phyloP scores from a whole-genome alignment of 352 stramenopile species.

The Phytophthora gonapodyides region DNA sequence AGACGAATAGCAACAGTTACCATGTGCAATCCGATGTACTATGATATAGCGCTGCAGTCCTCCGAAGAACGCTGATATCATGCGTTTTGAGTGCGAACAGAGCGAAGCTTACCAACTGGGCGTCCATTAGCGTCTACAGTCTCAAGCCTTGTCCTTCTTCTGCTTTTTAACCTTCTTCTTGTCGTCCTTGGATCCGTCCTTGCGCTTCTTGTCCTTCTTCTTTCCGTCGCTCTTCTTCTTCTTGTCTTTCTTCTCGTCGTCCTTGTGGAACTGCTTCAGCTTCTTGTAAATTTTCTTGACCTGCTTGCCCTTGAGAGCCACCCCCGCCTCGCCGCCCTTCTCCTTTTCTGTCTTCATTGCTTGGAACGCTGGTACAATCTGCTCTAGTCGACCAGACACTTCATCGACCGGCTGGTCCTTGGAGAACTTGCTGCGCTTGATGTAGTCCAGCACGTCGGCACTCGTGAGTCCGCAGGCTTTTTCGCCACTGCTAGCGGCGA shows the following conservation, averaged over 20 bases:
- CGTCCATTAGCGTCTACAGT: conserved; percentile 5
- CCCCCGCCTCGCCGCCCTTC: conserved; percentile 41
- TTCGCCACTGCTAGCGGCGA: conserved; percentile 39
- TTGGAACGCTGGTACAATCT: conserved; percentile 43
- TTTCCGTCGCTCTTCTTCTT: conserved; percentile 71
- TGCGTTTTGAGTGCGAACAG: not conserved
- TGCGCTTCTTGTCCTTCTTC: conserved; percentile 76
- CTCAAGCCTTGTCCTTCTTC: conserved; percentile 49
- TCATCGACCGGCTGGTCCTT: conserved; percentile 51
- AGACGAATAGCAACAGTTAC: conserved; percentile 26
- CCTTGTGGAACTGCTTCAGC: conserved; percentile 82
- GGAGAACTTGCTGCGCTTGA: conserved; percentile 73
- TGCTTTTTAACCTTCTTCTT: conserved; percentile 62
- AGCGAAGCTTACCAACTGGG: conserved; percentile 7
- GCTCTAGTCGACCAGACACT: conserved; percentile 39
- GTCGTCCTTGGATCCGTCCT: conserved; percentile 66
- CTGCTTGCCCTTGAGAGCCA: conserved; percentile 55
- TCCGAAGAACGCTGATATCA: not conserved
- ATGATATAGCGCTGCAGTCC: conserved; percentile 25
- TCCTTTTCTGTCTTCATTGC: conserved; percentile 43
- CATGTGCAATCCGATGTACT: conserved; percentile 30
- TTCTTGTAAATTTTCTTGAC: conserved; percentile 89
- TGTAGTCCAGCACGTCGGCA: conserved; percentile 59
- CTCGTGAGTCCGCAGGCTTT: conserved; percentile 41
- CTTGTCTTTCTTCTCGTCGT: conserved; percentile 60